Percentiles rank a stretch among this genome's conserved stretches.
Evolutionary conservation across 1,139 yeast species (phyloP).

Genomic region (Kurtzmaniella natalensis): DNA sequence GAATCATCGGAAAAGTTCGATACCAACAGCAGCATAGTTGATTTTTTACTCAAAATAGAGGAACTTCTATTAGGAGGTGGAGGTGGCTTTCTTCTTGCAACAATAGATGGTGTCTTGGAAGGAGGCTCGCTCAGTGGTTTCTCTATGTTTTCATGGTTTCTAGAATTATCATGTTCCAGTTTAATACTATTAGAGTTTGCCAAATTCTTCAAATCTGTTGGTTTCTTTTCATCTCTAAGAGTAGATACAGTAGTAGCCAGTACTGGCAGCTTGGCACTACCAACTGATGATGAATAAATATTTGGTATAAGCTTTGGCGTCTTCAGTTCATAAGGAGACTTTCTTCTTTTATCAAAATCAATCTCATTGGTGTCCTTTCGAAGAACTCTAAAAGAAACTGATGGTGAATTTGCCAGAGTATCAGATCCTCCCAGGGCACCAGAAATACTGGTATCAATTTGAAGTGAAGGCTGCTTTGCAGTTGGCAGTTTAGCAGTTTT

Average conservation of each 20-base stretch:
- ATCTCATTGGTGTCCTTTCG: constrained; percentile 66
- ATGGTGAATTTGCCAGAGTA: constrained; percentile 8
- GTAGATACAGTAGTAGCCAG: constrained; percentile 36
- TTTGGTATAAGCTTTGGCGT: constrained; percentile 42
- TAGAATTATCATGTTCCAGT: constrained; percentile 2
- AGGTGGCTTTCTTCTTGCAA: constrained; percentile 71
- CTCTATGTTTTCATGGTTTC: neutral
- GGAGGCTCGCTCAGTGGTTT: neutral
- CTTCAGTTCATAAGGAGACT: constrained; percentile 61
- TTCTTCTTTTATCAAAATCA: constrained; percentile 76
- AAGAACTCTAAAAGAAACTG: constrained; percentile 58
- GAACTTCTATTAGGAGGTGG: constrained; percentile 42
- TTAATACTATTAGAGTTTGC: neutral
- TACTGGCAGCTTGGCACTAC: constrained; percentile 30
- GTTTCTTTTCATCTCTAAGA: constrained; percentile 21
- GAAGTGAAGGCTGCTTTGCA: constrained; percentile 20
- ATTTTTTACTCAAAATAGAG: constrained; percentile 3
- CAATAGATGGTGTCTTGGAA: constrained; percentile 19
- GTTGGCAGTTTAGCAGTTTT: constrained; percentile 9
- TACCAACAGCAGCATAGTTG: constrained; percentile 8
- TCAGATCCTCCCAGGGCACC: constrained; percentile 3
- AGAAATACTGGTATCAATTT: constrained; percentile 23
- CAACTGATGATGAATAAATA: constrained; percentile 40
- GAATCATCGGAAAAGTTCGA: constrained; percentile 15
- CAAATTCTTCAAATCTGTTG: constrained; percentile 8